These are phyloP conservation scores for Candida xyloterini DNA, from an alignment of 805 yeast genomes.

Conservation along the genomic window DNA sequence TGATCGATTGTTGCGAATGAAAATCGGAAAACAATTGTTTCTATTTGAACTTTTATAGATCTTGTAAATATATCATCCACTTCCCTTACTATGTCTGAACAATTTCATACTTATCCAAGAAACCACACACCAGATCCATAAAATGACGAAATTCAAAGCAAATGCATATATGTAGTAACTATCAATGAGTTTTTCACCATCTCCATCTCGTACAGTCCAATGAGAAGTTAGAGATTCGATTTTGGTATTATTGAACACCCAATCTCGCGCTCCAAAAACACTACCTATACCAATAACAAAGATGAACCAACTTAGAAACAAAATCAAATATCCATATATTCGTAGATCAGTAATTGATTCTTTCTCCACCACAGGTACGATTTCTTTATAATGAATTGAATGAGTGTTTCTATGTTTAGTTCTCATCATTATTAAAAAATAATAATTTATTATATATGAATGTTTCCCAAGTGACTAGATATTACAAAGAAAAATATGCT, in stretches of 20 bases:
- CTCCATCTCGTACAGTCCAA: slow-evolving; percentile 15
- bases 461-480: slow-evolving; percentile 3
- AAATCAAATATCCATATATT: slow-evolving; percentile 27
- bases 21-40: slow-evolving; percentile 72
- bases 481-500: slow-evolving; percentile 12
- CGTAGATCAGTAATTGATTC: slow-evolving; percentile 9
- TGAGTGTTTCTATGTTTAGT: slow-evolving; percentile 26
- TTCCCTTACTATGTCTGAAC: slow-evolving; percentile 75
- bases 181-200: slow-evolving; percentile 20
- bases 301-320: slow-evolving; percentile 26
- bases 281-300: slow-evolving; percentile 30
- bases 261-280: slow-evolving; percentile 31
- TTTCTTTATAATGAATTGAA: slow-evolving; percentile 22
- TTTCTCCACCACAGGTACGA: slow-evolving; percentile 2
- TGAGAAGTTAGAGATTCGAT: slow-evolving; percentile 6
- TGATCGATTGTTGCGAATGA: slow-evolving; percentile 55
- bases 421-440: slow-evolving; percentile 2
- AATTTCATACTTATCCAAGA: slow-evolving; percentile 82
- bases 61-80: slow-evolving; percentile 29
- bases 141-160: slow-evolving; percentile 31
- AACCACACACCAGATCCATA: slow-evolving; percentile 68
- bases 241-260: slow-evolving; percentile 18
- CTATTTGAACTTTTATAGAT: slow-evolving; percentile 43
- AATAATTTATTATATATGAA: slow-evolving; percentile 2
- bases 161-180: slow-evolving; percentile 32